These are phyloP conservation scores for Sarocladium brachiariae DNA, from an alignment of 2,329 filamentous ascomycete species.

Conservation along the genomic window DNA sequence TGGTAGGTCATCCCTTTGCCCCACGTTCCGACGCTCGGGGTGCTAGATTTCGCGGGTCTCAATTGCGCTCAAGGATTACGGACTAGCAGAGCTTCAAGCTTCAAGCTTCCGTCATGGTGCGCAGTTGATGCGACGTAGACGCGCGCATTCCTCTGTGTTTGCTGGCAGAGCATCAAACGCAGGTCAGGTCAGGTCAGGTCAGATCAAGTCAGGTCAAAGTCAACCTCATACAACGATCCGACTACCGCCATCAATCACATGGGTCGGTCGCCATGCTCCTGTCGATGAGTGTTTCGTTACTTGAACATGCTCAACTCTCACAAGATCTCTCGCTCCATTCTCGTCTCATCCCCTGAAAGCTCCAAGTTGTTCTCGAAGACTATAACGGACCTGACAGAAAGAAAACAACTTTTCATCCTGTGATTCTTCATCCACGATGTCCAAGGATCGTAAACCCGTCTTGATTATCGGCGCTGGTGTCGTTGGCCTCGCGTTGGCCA, in stretches of 20 bases:
- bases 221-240: neutral
- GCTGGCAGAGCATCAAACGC: neutral
- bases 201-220: neutral
- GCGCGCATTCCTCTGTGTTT: neutral
- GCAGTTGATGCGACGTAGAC: neutral
- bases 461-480: constrained; percentile 48
- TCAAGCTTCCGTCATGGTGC: neutral
- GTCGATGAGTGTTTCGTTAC: neutral
- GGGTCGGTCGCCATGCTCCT: neutral
- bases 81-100: neutral
- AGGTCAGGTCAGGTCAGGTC: neutral
- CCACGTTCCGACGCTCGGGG: neutral
- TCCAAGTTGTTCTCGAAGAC: neutral
- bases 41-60: neutral
- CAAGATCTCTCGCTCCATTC: neutral
- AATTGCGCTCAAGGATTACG: neutral
- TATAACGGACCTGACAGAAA: neutral
- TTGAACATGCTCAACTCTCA: neutral
- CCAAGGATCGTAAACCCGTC: constrained; percentile 17
- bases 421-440: neutral
- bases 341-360: no score
- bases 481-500: constrained; percentile 54
- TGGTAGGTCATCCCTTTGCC: neutral
- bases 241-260: neutral
- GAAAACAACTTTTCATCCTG: no score